phyloP scores from a whole-genome alignment of 805 yeast species.

The Metschnikowia kofuensis region DNA sequence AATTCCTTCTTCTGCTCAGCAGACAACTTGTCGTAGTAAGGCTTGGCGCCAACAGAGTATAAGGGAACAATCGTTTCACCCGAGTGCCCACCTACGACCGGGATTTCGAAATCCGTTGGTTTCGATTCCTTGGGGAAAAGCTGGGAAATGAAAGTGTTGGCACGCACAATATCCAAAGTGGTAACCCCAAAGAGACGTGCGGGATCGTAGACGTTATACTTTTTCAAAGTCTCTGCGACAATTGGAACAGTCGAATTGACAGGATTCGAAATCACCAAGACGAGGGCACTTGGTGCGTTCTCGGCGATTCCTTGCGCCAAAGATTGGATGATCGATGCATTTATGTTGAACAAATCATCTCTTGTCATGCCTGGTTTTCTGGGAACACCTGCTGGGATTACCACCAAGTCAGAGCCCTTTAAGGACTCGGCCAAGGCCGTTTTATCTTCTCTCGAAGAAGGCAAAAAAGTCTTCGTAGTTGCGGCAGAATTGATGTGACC shows the following conservation, averaged over 20 bases:
- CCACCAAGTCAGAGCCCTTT: conserved; percentile 45
- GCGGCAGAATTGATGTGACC: conserved; percentile 77
- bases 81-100: conserved; percentile 93
- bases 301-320: conserved; percentile 74
- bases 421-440: conserved; percentile 46
- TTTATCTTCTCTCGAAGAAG: conserved; percentile 49
- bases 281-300: conserved; percentile 69
- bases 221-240: conserved; percentile 74
- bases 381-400: conserved; percentile 86
- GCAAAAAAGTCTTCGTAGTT: conserved; percentile 56
- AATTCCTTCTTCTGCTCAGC: conserved; percentile 36
- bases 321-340: conserved; percentile 74
- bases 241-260: conserved; percentile 92
- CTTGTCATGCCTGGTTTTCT: conserved; percentile 95
- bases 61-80: conserved; percentile 93
- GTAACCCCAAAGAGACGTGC: conserved; percentile 83
- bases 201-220: conserved; percentile 66
- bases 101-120: conserved; percentile 56
- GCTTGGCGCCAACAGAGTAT: conserved; percentile 47
- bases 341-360: conserved; percentile 81
- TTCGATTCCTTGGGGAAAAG: conserved; percentile 41
- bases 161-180: conserved; percentile 81
- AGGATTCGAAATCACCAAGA: conserved; percentile 86
- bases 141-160: conserved; percentile 74
- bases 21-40: conserved; percentile 34